A percentile compares a stretch with the other conserved stretches of the same genome.
Evolutionary conservation across 345 rosid species (phyloP).

Genomic region (Raphanus sativus): DNA sequence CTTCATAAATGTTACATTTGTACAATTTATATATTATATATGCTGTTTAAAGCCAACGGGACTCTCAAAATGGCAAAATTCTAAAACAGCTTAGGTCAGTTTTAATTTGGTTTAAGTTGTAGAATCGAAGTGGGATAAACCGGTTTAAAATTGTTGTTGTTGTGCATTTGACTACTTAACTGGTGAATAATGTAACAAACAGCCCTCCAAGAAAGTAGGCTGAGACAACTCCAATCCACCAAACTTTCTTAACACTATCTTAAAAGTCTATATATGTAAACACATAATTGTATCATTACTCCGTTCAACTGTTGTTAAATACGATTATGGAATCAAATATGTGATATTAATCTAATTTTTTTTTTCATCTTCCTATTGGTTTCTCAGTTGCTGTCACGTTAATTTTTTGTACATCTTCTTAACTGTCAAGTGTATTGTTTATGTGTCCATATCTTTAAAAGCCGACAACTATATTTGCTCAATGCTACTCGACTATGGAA

Average conservation of each 20-base stretch:
- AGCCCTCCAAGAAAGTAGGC: background rate
- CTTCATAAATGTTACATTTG: background rate
- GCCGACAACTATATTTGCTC: slow-evolving; percentile 1
- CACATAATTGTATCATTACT: background rate
- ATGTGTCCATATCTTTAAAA: slow-evolving; percentile 28
- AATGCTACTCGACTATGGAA: background rate
- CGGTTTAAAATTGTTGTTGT: background rate
- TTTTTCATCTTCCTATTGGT: background rate
- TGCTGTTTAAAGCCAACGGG: background rate
- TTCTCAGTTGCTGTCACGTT: slow-evolving; percentile 26
- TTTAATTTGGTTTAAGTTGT: background rate
- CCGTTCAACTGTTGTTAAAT: background rate
- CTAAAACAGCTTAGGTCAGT: background rate
- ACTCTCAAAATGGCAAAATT: background rate
- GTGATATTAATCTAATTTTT: background rate
- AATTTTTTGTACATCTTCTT: slow-evolving; percentile 1
- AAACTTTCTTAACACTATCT: background rate
- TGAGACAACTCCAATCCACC: slow-evolving; percentile 10
- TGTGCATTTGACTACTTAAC: background rate
- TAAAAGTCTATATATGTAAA: background rate
- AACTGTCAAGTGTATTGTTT: slow-evolving; percentile 21
- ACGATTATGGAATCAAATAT: background rate
- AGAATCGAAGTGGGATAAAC: background rate
- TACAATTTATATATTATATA: slow-evolving; percentile 1
- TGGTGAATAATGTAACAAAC: background rate